phyloP scores from a whole-genome alignment of 2,329 filamentous ascomycete species.

The Byssoonygena ceratinophila region DNA sequence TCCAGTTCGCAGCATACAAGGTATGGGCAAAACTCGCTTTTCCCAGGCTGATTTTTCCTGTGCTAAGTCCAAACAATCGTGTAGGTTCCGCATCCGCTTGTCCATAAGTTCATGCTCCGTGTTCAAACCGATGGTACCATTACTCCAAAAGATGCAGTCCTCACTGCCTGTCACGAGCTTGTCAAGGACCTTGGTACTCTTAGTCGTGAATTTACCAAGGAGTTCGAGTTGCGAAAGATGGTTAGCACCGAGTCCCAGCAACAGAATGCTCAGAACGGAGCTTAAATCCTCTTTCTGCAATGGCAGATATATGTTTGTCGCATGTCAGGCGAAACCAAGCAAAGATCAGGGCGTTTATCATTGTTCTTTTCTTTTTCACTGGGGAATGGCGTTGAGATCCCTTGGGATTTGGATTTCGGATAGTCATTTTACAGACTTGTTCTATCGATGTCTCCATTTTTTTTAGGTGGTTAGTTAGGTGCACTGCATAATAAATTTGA shows the following conservation, averaged over 20 bases:
- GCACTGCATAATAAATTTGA: too few relatives aligned
- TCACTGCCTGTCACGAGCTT: conserved; percentile 69
- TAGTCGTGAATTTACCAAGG: conserved; percentile 80
- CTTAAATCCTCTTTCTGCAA: not conserved
- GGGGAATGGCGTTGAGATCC: not conserved
- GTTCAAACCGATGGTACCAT: conserved; percentile 85
- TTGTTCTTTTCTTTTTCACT: not conserved
- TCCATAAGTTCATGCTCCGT: conserved; percentile 56
- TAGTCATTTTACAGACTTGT: not conserved
- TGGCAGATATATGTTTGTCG: not conserved
- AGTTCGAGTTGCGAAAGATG: conserved; percentile 82
- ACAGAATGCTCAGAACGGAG: conserved; percentile 23
- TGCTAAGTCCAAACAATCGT: not conserved
- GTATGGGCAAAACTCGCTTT: too few relatives aligned
- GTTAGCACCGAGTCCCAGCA: conserved; percentile 52
- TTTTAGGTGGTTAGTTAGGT: too few relatives aligned
- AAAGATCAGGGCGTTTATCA: not conserved
- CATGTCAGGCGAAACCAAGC: not conserved
- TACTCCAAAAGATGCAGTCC: conserved; percentile 77
- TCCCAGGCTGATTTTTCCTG: not conserved
- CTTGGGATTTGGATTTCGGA: not conserved
- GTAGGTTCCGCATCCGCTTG: conserved; percentile 38
- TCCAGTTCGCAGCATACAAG: conserved; percentile 88
- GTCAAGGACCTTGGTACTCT: conserved; percentile 71
- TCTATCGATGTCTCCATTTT: too few relatives aligned